Evolutionary conservation across 495 filamentous ascomycete genomes (phyloP), one percentile per base, ranked within the genome.

Genomic region (Podospora anserina): DNA sequence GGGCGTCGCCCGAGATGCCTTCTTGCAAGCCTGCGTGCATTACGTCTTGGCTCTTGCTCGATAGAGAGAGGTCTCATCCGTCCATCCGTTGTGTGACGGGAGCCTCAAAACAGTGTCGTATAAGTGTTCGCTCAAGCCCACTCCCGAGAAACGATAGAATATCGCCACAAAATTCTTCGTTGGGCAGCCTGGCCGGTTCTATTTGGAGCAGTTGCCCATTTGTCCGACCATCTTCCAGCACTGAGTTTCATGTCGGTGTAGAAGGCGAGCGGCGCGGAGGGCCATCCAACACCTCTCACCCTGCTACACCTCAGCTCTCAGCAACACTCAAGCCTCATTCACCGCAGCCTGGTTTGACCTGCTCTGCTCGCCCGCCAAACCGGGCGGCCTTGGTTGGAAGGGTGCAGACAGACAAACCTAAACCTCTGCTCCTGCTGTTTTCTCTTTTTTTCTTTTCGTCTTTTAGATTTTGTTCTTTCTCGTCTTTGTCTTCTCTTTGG

Each of bases 191-290:
- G 15, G 20, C 60, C 39, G 62, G 34, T 54, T 30, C 62, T 64
- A 64, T 64, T 64, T 64, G 28, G 28, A 49, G 16, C 3, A 30
- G 32, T n/a, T 34, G 26, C 55, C 55, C n/a, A 19, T 58, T 58
- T 13, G 6, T 18, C 6, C 55, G 55, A 20, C 23, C 55, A 26
- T 20, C 13, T 5, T 5, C 4, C 55, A 15, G 19, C 11, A 20
- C 68, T 49, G 11, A 19, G 68, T 69, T 66, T 66, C 68, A 64
- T 55, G 66, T 58, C 55, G 55, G 55, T 58, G 55, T 20, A 20
- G 55, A 26, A 19, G 55, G 23, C 39, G 55, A 26, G 55, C 23
- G 55, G 55, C 23, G 55, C 55, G 55, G 55, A 23, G 55, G 55
- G n/a, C 11, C 34, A 49, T n/a, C 58, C 53, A 44, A 58, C 23